Base-by-base conservation (phyloP, 208 protist genomes). In the Entamoeba dispar region DNA sequence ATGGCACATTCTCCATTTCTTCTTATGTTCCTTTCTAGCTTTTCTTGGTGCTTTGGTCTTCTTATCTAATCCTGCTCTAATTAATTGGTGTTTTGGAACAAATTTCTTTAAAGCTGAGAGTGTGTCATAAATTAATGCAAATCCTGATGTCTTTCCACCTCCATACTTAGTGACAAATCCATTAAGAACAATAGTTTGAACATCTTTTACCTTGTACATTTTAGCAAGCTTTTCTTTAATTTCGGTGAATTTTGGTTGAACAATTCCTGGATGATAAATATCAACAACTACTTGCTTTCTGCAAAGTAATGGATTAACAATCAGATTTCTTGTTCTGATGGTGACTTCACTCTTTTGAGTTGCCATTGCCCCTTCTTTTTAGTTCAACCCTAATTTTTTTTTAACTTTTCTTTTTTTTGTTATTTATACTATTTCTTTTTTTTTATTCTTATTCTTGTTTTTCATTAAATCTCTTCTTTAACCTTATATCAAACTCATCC, bases 91-190 rank as follows among this genome's bases (percentile, higher is more conserved):
- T 95, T 98, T 98, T 94, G 98, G 97, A 97, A 99, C 98, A 94
- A 97, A 97, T 95, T 97, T 97, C 97, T 98, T 99, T 93, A 97
- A 93, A 15, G 95, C 94, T 17, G 96, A 94, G 7, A 97, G 5
- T 55, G 96, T 97, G 95, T 99, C 98, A 96, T 99, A 99, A 97
- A 99, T 99, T 93, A 99, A 96, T 95, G 97, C 98, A 95, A 99
- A 99, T 94, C 99, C 98, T 92, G 98, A 98, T 94, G 97, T 98
- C 95, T 97, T 97, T 95, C 98, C 98, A 95, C 98, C 99, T 95
- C 99, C 99, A 94, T 99, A 99, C 93, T 98, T 97, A 92, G 98
- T 99, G 94, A 97, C 97, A 97, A 99, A 99, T 94, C 98, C 98
- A 94, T 98, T 99, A 93, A 98, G 94, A 94, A 98, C 96, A 93